These are phyloP conservation scores for Epichloe gansuensis DNA, from an alignment of 2,329 filamentous ascomycete genomes.

Conservation along the genomic window DNA sequence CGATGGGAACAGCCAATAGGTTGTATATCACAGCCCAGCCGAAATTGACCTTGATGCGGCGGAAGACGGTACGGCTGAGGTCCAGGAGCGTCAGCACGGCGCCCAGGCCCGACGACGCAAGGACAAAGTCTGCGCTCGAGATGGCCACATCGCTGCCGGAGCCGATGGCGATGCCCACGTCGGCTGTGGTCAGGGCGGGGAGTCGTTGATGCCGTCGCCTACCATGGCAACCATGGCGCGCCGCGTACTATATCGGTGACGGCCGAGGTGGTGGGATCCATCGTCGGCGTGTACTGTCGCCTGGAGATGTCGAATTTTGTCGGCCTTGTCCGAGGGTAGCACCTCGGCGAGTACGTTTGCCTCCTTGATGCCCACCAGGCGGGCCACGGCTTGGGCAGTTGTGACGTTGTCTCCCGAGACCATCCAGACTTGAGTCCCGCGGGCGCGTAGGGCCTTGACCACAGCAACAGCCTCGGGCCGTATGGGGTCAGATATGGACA, in stretches of 20 bases:
- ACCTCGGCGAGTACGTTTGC: conserved; percentile 77
- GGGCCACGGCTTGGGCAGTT: conserved; percentile 72
- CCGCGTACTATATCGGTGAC: conserved; percentile 15
- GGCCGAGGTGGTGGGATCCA: conserved; percentile 6
- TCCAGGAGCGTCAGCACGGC: conserved; percentile 62
- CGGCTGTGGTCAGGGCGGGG: conserved; percentile 70
- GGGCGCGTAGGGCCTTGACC: conserved; percentile 49
- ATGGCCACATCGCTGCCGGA: conserved; percentile 78
- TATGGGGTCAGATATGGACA: conserved; percentile 72
- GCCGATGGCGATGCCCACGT: conserved; percentile 75
- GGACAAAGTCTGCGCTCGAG: conserved; percentile 68
- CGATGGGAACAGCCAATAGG: conserved; percentile 62
- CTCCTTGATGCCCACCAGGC: conserved; percentile 58
- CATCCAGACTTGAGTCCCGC: conserved; percentile 74
- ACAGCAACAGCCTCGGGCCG: conserved; percentile 58
- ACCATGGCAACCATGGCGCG: conserved; percentile 64
- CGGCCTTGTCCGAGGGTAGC: conserved; percentile 70
- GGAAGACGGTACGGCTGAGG: conserved; percentile 60
- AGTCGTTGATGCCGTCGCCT: conserved; percentile 83
- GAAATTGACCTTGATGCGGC: conserved; percentile 75
- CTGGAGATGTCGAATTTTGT: conserved; percentile 55
- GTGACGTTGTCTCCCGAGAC: conserved; percentile 80
- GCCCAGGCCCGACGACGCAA: conserved; percentile 58
- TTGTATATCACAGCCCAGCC: conserved; percentile 80
- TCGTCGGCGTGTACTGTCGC: conserved; percentile 31